Evolutionary conservation across 2,329 filamentous ascomycete species (phyloP), one percentile per base, ranked within the genome.

Genomic region (Paramyrothecium sp.): DNA sequence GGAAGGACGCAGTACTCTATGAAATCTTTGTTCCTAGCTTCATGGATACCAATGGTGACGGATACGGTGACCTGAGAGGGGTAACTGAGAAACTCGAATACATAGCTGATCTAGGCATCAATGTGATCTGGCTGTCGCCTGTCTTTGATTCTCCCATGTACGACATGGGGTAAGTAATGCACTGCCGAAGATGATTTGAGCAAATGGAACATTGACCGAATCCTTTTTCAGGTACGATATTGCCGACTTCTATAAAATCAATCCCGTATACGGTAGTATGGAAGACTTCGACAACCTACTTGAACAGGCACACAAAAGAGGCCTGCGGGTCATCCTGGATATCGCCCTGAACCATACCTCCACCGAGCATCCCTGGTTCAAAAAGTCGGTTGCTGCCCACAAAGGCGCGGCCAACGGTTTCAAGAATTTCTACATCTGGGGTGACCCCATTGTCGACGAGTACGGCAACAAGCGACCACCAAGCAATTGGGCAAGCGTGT

Each of bases 401-500:
- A 81, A 30, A 30, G 26, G 26, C 26, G 26, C 26, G 5, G 26
- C 26, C 58, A 87, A 78, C 62, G 79, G 85, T 5, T 89, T 89
- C 65, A 77, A 87, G 2, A 78, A 87, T 67, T 90, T 86, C 85
- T 89, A 88, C 65, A 80, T 84, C 56, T 78, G 76, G 76, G 69
- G 70, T 61, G 78, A 80, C 10, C 74, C 79, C 46, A 75, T 75
- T 41, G 78, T 81, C 58, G 76, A 76, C 47, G 73, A 71, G 30
- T 73, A 86, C 53, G 88, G 87, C n/a, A 81, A 78, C 13, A 80
- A 85, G 2, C 78, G 85, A 59, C 84, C 88, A 1, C 89, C 89
- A 0, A 91, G 88, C 63, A 91, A 91, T 71, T 91, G 87, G 86
- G 30, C 53, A 19, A 48, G 34, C 20, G 47, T 54, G 7, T 49